These are phyloP conservation scores for Vitis hybrid DNA, from an alignment of 177 flowering plant species.

Conservation along the genomic window DNA sequence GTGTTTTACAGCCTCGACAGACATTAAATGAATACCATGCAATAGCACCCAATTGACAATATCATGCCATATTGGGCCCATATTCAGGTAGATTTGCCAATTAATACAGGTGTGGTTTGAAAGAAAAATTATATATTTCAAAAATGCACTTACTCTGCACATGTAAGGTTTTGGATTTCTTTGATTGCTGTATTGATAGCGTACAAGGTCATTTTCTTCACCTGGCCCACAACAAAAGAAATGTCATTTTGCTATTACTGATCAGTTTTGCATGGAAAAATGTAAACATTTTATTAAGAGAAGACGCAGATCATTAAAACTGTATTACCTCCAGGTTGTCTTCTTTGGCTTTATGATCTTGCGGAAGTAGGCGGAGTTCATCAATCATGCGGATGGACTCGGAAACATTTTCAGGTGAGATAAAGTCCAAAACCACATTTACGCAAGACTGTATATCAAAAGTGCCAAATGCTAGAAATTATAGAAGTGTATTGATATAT, in stretches of 20 bases:
- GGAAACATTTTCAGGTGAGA: conserved; percentile 36
- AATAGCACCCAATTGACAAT: no score
- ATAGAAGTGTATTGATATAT: background rate
- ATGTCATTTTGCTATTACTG: background rate
- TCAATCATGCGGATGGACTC: conserved; percentile 34
- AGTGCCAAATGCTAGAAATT: background rate
- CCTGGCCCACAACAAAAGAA: conserved; percentile 22
- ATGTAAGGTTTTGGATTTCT: conserved; percentile 35
- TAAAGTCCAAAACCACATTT: conserved; percentile 35
- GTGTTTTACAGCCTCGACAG: no score
- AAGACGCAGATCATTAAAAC: background rate
- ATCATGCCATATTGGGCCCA: no score
- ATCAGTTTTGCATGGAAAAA: background rate
- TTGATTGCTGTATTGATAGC: conserved; percentile 29
- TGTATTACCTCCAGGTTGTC: conserved; percentile 31
- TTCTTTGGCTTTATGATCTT: conserved; percentile 27
- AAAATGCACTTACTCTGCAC: conserved; percentile 18
- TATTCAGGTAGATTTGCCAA: no score
- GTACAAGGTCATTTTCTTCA: conserved; percentile 33
- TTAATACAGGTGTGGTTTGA: no score
- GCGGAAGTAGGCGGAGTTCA: conserved; percentile 34
- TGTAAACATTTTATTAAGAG: background rate
- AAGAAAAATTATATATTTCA: no score
- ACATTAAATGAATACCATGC: no score
- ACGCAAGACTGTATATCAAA: conserved; percentile 34